A percentile compares a stretch with the other conserved stretches of the same genome.
Conservation (phyloP, 345 rosid genomes). For the Boechera retrofracta region DNA sequence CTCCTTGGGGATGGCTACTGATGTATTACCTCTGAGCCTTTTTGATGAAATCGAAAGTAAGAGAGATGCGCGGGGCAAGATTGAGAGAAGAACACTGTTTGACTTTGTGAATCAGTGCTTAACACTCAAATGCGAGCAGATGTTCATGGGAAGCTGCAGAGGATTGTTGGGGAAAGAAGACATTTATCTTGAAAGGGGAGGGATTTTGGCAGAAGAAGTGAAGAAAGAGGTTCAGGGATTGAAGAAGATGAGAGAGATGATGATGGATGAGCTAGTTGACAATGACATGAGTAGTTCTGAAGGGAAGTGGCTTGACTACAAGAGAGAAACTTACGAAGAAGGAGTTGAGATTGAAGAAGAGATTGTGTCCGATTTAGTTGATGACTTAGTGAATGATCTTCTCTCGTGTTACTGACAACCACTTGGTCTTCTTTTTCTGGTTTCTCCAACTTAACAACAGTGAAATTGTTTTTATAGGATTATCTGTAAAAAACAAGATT, state of each 20-base stretch:
- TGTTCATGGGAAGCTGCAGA: conserved; percentile 48
- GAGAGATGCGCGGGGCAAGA: conserved; percentile 42
- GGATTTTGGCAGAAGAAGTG: conserved; percentile 62
- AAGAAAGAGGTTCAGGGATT: conserved; percentile 53
- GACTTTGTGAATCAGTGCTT: conserved; percentile 64
- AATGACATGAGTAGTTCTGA: conserved; percentile 66
- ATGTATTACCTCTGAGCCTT: conserved; percentile 51
- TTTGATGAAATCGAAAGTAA: conserved; percentile 32
- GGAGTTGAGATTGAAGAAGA: conserved; percentile 64
- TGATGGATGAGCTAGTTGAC: conserved; percentile 84
- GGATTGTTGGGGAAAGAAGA: conserved; percentile 52
- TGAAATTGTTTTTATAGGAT: conserved; percentile 1
- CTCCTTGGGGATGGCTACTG: conserved; percentile 47
- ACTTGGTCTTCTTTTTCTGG: not conserved
- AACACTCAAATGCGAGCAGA: conserved; percentile 44
- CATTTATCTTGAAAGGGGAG: conserved; percentile 44
- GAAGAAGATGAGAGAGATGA: conserved; percentile 62
- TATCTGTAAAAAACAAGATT: conserved; percentile 8
- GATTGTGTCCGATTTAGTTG: conserved; percentile 66
- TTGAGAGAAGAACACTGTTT: conserved; percentile 55
- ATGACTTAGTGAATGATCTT: conserved; percentile 73
- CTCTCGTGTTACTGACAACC: conserved; percentile 20
- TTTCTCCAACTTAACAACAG: not conserved
- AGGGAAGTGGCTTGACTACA: conserved; percentile 83
- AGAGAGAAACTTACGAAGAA: conserved; percentile 63